Percentiles rank a stretch among this genome's conserved stretches.
Evolutionary conservation across 176 grass and related monocot species (phyloP).

Genomic region (Musa acuminata): DNA sequence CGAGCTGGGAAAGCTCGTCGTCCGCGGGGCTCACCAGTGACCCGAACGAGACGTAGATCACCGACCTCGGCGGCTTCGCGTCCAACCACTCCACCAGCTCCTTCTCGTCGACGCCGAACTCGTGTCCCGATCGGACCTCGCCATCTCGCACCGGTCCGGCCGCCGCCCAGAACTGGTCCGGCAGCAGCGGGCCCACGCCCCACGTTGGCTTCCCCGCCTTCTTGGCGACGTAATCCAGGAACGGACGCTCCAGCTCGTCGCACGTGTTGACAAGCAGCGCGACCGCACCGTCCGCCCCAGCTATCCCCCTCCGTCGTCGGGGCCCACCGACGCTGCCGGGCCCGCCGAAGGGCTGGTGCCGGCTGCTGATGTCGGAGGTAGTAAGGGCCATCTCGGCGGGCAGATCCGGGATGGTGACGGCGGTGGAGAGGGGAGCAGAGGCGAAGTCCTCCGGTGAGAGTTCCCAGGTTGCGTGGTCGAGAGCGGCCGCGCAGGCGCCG

Average conservation of each 20-base stretch:
- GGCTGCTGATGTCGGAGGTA: background rate
- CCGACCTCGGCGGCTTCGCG: slow-evolving; percentile 22
- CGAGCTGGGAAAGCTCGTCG: slow-evolving; percentile 28
- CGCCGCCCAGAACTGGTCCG: slow-evolving; percentile 20
- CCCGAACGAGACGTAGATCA: slow-evolving; percentile 34
- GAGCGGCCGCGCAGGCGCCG: slow-evolving; percentile 23
- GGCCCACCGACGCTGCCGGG: background rate
- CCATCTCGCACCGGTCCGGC: slow-evolving; percentile 19
- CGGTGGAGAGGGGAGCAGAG: slow-evolving; percentile 3
- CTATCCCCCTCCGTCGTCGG: background rate
- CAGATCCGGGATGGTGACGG: background rate
- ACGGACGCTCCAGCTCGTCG: slow-evolving; percentile 29
- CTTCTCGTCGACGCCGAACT: slow-evolving; percentile 2
- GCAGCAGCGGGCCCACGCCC: slow-evolving; percentile 32
- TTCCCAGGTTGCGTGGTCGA: slow-evolving; percentile 18
- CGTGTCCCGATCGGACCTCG: background rate
- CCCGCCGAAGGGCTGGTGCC: background rate
- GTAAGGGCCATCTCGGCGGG: background rate
- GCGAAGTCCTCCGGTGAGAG: background rate
- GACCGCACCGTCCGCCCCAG: slow-evolving; percentile 9
- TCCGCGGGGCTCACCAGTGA: slow-evolving; percentile 19
- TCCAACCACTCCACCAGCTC: slow-evolving; percentile 29
- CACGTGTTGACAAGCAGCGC: slow-evolving; percentile 34
- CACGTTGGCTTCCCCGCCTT: slow-evolving; percentile 23
- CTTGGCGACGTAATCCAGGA: slow-evolving; percentile 28